These are phyloP conservation scores for Crithidia acanthocephali DNA, from an alignment of 208 protist genomes.

Conservation along the genomic window DNA sequence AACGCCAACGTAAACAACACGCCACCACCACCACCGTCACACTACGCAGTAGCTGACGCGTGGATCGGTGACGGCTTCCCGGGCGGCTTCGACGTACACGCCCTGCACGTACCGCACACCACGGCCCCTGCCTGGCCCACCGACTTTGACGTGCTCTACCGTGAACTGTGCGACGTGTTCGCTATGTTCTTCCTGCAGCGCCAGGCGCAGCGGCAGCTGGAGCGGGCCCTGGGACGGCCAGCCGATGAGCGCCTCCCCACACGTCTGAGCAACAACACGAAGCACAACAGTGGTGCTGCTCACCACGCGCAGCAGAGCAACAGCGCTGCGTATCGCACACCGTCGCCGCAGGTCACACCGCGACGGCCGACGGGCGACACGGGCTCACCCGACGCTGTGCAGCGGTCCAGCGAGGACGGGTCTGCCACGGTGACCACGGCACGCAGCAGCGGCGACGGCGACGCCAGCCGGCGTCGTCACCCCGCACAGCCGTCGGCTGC, in stretches of 20 bases:
- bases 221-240: slow-evolving; percentile 25
- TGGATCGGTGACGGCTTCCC: slow-evolving; percentile 36
- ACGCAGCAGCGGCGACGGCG: not conserved
- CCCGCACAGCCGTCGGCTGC: not conserved
- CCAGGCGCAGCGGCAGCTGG: slow-evolving; percentile 45
- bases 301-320: too few species aligned
- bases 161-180: slow-evolving; percentile 47
- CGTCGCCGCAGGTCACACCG: slow-evolving; percentile 27
- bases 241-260: not conserved
- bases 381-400: not conserved
- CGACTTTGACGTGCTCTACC: slow-evolving; percentile 44
- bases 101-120: slow-evolving; percentile 49
- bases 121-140: slow-evolving; percentile 50
- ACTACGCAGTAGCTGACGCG: not conserved
- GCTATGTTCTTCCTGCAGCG: slow-evolving; percentile 36
- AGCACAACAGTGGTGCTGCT: not conserved
- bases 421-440: not conserved
- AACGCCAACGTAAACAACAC: not conserved
- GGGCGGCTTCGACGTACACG: slow-evolving; percentile 17
- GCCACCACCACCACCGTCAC: not conserved
- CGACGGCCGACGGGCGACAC: slow-evolving; percentile 6
- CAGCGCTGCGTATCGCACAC: not conserved
- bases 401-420: slow-evolving; percentile 22
- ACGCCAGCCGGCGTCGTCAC: not conserved
- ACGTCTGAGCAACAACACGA: not conserved